Base-by-base conservation (phyloP, 768 basidiomycete genomes). In the Cubamyces lactineus region DNA sequence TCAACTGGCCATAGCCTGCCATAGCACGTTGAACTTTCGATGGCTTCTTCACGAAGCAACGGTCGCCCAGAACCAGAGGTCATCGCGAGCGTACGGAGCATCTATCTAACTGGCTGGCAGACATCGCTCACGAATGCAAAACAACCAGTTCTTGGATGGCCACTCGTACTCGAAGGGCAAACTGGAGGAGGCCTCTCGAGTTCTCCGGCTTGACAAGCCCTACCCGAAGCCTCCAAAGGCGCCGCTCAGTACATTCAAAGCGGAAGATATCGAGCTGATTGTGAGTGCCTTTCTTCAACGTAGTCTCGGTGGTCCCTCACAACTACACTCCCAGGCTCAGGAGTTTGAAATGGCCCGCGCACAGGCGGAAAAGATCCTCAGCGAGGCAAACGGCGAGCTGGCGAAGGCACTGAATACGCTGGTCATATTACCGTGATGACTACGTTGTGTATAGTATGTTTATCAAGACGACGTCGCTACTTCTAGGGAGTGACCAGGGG, bases 91-190 rank as follows among this genome's bases (percentile, higher is more conserved):
- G 88, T 88, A 72, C 55, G 84, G 74, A 8, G 24, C 28, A 13
- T 28, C 0, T 6, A 16, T 15, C 26, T 45, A 42, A 19, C 34
- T 38, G 26, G 26, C 2, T 15, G 49, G 41, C 40, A 23, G 9
- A 17, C 15, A 15, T 46, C 21, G 49, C 30, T 28, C 30, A 51
- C 21, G 40, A 11, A 11, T 21, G 38, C 49, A 24, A 13, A 41
- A 40, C 28, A 45, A 23, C 28, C 13, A 59, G 87, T 89, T 84
- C 68, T 74, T 72, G 19, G 88, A 90, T 69, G 88, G 88, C 7
- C 82, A 82, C 54, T 79, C 86, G 9, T 90, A 88, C 68, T 84
- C 83, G 24, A 90, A 89, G 71, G 77, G 79, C 53, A 85, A 84
- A 69, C 77, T 90, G 74, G 86, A 87, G 64, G 86, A 87, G 57